Evolutionary conservation across 208 protist genomes (phyloP), one percentile per base, ranked within the genome.

Genomic region (Vickermania spadyakhi): DNA sequence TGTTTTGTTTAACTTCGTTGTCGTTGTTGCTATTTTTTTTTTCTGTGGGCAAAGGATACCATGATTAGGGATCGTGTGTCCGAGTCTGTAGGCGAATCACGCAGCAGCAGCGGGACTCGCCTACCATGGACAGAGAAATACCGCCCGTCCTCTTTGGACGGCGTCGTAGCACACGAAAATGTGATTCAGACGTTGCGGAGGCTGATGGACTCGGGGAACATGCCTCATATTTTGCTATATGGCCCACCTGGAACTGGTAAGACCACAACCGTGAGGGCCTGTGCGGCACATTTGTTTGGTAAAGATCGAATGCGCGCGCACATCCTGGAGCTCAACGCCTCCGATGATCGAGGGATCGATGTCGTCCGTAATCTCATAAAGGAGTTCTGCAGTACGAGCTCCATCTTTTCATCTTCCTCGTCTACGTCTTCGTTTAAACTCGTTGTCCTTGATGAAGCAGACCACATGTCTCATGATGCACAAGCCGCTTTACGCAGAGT

Each of bases 381-480:
- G 61, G 81, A 93, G 41, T 99, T 99, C 79, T 95, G 98, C 13
- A 96, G 87, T 57, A 99, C 97, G 26, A 77, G 86, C 29, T 96
- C 91, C 31, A 92, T 99, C 56, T 99, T 98, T 66, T 86, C 79
- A 26, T 22, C 60, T 26, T 51, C 53, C 26, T 42, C 21, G 2
- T 29, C 54, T 49, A 45, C 30, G 21, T 22, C 69, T 1, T 68
- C 64, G 26, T 97, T 97, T 64, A 99, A 99, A 68, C 80, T 99
- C 1, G 96, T 99, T 56, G 94, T 99, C 25, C 86, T 99, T 1
- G 98, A 99, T 75, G 98, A 99, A 80, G 97, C 97, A 5, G 98
- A 99, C 81, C 91, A 97, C 29, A 99, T 99, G 98, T 99, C 97
- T 4, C 79, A 91, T 60, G 84, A 87, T 29, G 98, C 98, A 0